Conservation (phyloP, 805 yeast genomes). For the Zygoascus ofunaensis region DNA sequence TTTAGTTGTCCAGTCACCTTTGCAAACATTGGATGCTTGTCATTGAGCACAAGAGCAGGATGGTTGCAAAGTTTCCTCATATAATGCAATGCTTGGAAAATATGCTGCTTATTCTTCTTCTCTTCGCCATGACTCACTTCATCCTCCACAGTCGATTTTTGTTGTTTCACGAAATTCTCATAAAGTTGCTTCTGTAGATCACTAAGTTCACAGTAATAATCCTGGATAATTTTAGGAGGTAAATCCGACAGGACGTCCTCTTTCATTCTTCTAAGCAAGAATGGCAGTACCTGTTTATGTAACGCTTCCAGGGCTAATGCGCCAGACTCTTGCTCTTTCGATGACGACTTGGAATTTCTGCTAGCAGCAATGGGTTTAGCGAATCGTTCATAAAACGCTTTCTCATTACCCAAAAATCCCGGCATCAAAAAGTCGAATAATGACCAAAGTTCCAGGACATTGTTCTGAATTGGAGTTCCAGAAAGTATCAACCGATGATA, state of each 20-base stretch:
- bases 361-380: constrained; percentile 98
- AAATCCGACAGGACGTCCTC: constrained; percentile 92
- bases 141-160: constrained; percentile 53
- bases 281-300: constrained; percentile 94
- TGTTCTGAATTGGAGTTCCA: constrained; percentile 97
- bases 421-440: constrained; percentile 97
- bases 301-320: constrained; percentile 91
- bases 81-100: constrained; percentile 94
- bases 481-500: constrained; percentile 86
- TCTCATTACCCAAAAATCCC: constrained; percentile 93
- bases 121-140: constrained; percentile 26
- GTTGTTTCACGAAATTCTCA: constrained; percentile 81
- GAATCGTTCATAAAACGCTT: constrained; percentile 85
- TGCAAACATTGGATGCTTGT: constrained; percentile 70
- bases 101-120: constrained; percentile 66
- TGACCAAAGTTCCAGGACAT: constrained; percentile 95
- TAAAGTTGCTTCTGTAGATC: constrained; percentile 82
- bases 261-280: constrained; percentile 88
- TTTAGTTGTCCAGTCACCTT: constrained; percentile 57
- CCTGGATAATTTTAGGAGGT: constrained; percentile 98
- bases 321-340: constrained; percentile 94
- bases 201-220: constrained; percentile 92
- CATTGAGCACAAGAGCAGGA: constrained; percentile 80
- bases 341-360: constrained; percentile 76
- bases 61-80: constrained; percentile 96